Evolutionary conservation across 805 yeast species (phyloP).

Genomic region (Yamadazyma tumulicola): DNA sequence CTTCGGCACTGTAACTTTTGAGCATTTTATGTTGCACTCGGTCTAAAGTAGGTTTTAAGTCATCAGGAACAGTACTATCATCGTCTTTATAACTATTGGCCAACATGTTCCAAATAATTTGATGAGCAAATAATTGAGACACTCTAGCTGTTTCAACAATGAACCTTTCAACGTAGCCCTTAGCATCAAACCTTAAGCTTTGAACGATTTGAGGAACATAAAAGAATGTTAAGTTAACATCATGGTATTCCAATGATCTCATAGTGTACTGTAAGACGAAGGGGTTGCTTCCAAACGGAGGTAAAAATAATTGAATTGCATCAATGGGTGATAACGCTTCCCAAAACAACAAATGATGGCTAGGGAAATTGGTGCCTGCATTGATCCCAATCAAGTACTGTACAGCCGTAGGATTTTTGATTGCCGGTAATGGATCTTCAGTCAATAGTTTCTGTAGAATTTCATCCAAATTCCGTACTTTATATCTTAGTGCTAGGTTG

Average conservation of each 20-base stretch:
- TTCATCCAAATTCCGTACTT: slow-evolving; percentile 37
- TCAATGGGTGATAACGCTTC: slow-evolving; percentile 75
- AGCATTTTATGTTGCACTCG: slow-evolving; percentile 65
- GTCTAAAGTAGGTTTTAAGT: slow-evolving; percentile 79
- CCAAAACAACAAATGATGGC: slow-evolving; percentile 59
- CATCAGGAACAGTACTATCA: slow-evolving; percentile 75
- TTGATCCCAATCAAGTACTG: slow-evolving; percentile 46
- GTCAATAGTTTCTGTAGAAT: slow-evolving; percentile 44
- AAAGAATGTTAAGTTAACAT: slow-evolving; percentile 84
- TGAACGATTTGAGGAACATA: slow-evolving; percentile 99
- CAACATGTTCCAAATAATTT: slow-evolving; percentile 95
- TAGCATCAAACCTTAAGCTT: slow-evolving; percentile 72
- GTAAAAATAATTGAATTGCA: slow-evolving; percentile 78
- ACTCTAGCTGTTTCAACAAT: slow-evolving; percentile 90
- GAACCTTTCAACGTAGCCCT: slow-evolving; percentile 84
- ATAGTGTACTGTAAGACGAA: slow-evolving; percentile 79
- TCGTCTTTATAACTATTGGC: slow-evolving; percentile 93
- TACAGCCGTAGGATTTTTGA: slow-evolving; percentile 56
- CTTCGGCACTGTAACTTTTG: slow-evolving; percentile 54
- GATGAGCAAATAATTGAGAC: slow-evolving; percentile 91
- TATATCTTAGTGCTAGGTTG: slow-evolving; percentile 60
- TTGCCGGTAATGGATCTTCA: slow-evolving; percentile 57
- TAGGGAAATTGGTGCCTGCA: slow-evolving; percentile 34
- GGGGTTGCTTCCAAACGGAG: slow-evolving; percentile 65
- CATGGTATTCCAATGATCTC: slow-evolving; percentile 84